Percentiles rank a stretch among this genome's conserved stretches.
Evolutionary conservation across 2,329 filamentous ascomycete species (phyloP).

Genomic region (Cladosporium colombiae): DNA sequence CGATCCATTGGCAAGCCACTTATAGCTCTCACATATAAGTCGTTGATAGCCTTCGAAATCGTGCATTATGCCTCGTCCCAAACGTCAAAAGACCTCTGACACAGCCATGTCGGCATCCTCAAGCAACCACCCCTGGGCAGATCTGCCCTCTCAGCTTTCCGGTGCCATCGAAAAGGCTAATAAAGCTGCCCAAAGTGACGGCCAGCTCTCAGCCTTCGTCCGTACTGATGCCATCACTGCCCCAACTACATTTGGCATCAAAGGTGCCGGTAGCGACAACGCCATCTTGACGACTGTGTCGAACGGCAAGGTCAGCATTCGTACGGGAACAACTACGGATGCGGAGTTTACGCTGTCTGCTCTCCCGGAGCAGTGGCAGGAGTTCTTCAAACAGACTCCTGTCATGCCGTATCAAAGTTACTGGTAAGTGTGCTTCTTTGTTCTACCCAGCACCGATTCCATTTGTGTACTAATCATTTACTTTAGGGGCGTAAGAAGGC

Average conservation of each 20-base stretch:
- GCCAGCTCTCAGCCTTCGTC: constrained; percentile 35
- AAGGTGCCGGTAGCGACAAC: constrained; percentile 32
- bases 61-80: constrained; percentile 15
- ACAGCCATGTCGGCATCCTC: constrained; percentile 13
- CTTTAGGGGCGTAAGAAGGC: constrained; percentile 19
- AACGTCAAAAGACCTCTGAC: constrained; percentile 19
- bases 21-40: constrained; percentile 2
- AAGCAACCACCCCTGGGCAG: constrained; percentile 32
- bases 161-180: constrained; percentile 32
- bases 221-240: constrained; percentile 33
- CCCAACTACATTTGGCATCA: constrained; percentile 37
- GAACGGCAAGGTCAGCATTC: constrained; percentile 33
- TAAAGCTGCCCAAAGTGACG: constrained; percentile 31
- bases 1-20: constrained; percentile 4
- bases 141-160: constrained; percentile 32
- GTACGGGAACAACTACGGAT: constrained; percentile 28
- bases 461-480: background rate
- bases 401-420: constrained; percentile 49
- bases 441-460: background rate
- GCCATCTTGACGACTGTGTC: constrained; percentile 34
- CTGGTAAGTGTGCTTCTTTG: constrained; percentile 37
- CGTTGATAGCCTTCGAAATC: background rate
- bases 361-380: constrained; percentile 49
- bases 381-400: constrained; percentile 48
- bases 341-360: constrained; percentile 44